Conservation (phyloP, 2,329 filamentous ascomycete genomes). For the Fusarium algeriense region DNA sequence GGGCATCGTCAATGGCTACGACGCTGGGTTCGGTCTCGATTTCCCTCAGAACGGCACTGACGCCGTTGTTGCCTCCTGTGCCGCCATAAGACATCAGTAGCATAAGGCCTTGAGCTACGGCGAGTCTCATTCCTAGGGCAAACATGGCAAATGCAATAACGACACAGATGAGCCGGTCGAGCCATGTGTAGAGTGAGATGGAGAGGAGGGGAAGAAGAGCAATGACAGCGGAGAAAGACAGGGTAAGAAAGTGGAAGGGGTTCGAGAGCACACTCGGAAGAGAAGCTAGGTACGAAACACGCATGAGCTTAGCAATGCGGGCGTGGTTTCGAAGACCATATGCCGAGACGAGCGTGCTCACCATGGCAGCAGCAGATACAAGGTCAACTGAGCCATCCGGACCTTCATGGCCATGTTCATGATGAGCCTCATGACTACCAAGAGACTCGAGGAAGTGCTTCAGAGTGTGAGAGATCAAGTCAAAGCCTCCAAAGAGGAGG, state of each 20-base stretch:
- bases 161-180: constrained; percentile 85
- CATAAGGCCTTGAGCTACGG: constrained; percentile 90
- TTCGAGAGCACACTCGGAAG: constrained; percentile 92
- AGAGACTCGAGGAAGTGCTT: constrained; percentile 86
- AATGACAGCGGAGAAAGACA: constrained; percentile 85
- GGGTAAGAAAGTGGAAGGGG: constrained; percentile 92
- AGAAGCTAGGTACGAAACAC: constrained; percentile 83
- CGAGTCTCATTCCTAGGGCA: constrained; percentile 83
- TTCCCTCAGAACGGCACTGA: constrained; percentile 83
- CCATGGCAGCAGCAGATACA: constrained; percentile 83
- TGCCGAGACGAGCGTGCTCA: constrained; percentile 86
- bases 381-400: constrained; percentile 83
- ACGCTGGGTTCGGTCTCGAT: constrained; percentile 85
- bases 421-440: constrained; percentile 75
- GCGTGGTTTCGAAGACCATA: constrained; percentile 91
- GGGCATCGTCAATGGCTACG: constrained; percentile 84
- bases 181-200: constrained; percentile 82
- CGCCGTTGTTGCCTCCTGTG: constrained; percentile 58
- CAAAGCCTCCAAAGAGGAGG: constrained; percentile 96
- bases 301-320: constrained; percentile 91
- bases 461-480: constrained; percentile 92
- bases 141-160: constrained; percentile 92
- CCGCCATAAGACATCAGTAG: constrained; percentile 87
- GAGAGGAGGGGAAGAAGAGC: constrained; percentile 85
- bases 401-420: constrained; percentile 73